phyloP scores from a whole-genome alignment of 257 asterid species.

The Przewalskia tangutica region DNA sequence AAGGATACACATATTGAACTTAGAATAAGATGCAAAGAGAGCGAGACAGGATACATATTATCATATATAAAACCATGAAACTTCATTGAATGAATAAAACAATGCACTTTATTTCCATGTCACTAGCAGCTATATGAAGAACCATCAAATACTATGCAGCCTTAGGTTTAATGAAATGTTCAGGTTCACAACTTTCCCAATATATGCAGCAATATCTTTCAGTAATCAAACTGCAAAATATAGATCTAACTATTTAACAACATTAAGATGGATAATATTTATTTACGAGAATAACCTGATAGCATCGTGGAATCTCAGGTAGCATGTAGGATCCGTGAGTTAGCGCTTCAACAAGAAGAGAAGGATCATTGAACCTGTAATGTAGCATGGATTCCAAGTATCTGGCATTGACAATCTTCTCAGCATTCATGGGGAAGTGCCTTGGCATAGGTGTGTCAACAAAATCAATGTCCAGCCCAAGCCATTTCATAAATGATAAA shows the following conservation, averaged over 20 bases:
- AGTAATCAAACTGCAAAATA: background rate
- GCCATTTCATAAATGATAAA: conserved; percentile 62
- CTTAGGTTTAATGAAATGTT: background rate
- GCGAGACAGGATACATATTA: background rate
- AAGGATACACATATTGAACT: background rate
- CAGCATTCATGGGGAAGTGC: conserved; percentile 32
- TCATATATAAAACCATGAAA: background rate
- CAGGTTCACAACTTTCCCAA: background rate
- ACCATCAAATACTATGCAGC: background rate
- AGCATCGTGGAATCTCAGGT: conserved; percentile 75
- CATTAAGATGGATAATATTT: conserved; percentile 4
- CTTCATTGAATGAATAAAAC: background rate
- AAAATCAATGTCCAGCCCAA: conserved; percentile 46
- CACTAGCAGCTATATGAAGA: background rate
- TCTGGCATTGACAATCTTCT: conserved; percentile 31
- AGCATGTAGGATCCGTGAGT: conserved; percentile 92
- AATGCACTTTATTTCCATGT: background rate
- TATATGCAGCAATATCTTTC: background rate
- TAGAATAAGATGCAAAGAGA: background rate
- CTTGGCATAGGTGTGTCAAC: conserved; percentile 29
- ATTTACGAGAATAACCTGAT: conserved; percentile 42
- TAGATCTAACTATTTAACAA: background rate
- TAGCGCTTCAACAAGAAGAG: conserved; percentile 75
- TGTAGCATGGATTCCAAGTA: conserved; percentile 39
- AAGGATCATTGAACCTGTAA: conserved; percentile 48